Evolutionary conservation across 495 filamentous ascomycete genomes (phyloP), one percentile per base, ranked within the genome.

Genomic region (Talaromyces liani): DNA sequence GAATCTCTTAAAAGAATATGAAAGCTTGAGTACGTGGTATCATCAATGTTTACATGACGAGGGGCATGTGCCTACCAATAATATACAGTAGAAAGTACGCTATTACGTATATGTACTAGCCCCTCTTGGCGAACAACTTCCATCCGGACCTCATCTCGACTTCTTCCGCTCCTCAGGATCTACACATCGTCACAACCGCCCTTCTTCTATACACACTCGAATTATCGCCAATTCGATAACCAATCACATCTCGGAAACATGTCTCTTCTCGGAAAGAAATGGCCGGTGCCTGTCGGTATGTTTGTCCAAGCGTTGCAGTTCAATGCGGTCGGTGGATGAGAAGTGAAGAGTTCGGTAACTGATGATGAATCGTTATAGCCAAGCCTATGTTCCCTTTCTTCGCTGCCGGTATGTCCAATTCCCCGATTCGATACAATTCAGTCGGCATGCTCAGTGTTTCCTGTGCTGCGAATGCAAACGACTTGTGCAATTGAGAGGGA

Each of bases 191-290:
- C 68, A 68, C 68, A 62, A 49, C 70, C 60, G 56, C 61, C 69
- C 65, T 71, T 72, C 70, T 73, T 66, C 59, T 69, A 69, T 55
- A 34, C 49, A 34, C 63, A 34, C 63, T 62, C 58, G 58, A 22
- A 56, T 56, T 56, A 24, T 24, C n/a, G 2, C 9, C 56, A 12
- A 58, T 22, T 58, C 59, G 56, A 53, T 36, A 49, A 8, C 8
- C 45, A 49, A 53, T 63, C 29, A 63, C 31, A 14, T 14, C 3
- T 20, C 51, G 10, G 70, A 80, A 88, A 72, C 65, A 92, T 93
- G 91, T 83, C 85, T 80, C 80, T 91, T 77, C 83, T 97, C 75
- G 87, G 87, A 72, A 96, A 95, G 86, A 97, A 96, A 84, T 98
- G 93, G 82, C 90, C 89, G 69, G 84, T 87, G 67, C 89, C 90